Evolutionary conservation across 2,329 filamentous ascomycete genomes (phyloP).

Genomic region (Pseudogymnoascus sp.): DNA sequence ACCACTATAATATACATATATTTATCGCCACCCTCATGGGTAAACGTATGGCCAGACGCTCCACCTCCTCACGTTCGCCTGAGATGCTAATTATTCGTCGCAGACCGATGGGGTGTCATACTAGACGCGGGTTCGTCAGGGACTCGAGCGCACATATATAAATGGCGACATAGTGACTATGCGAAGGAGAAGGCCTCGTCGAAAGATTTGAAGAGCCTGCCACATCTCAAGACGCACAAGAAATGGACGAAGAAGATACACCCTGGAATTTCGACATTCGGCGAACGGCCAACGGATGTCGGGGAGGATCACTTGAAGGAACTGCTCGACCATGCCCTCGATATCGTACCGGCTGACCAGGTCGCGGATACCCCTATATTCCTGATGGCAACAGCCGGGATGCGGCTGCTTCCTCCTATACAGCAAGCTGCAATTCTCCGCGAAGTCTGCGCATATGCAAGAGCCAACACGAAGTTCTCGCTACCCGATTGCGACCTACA

Average conservation of each 20-base stretch:
- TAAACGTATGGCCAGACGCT: not conserved
- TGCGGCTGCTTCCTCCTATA: constrained; percentile 71
- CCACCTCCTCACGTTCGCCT: not conserved
- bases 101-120: constrained; percentile 80
- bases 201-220: constrained; percentile 60
- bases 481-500: constrained; percentile 85
- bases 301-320: constrained; percentile 74
- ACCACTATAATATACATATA: not conserved
- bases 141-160: constrained; percentile 88
- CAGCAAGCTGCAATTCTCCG: constrained; percentile 67
- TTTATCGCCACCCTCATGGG: constrained; percentile 3
- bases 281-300: constrained; percentile 64
- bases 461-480: constrained; percentile 67
- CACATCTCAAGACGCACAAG: constrained; percentile 74
- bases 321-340: constrained; percentile 74
- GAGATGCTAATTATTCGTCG: not conserved
- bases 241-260: constrained; percentile 90
- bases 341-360: constrained; percentile 67
- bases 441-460: constrained; percentile 77
- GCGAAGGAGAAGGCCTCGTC: constrained; percentile 54
- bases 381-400: constrained; percentile 89
- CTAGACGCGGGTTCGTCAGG: constrained; percentile 97
- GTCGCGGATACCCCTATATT: constrained; percentile 84
- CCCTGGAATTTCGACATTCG: constrained; percentile 87
- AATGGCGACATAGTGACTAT: constrained; percentile 73